Conservation (phyloP, 1,284 basidiomycete genomes). For the Pseudozyma sp. region DNA sequence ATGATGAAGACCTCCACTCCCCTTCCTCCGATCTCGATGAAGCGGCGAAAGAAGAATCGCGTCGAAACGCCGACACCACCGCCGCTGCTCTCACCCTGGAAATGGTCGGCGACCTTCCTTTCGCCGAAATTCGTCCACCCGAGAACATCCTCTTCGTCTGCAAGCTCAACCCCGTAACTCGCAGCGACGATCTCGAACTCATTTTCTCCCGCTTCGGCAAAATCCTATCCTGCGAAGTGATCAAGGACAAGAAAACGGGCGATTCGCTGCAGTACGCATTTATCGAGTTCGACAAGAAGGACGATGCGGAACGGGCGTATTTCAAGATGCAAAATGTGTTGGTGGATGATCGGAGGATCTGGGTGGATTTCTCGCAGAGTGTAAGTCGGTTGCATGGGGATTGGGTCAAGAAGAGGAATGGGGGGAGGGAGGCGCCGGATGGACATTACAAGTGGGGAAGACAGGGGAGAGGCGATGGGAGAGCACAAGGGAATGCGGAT, state of each 20-base stretch:
- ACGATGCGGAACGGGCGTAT: slow-evolving; percentile 93
- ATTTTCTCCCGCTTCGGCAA: slow-evolving; percentile 96
- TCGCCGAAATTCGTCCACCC: slow-evolving; percentile 95
- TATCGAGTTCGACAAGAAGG: slow-evolving; percentile 94
- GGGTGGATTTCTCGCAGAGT: slow-evolving; percentile 90
- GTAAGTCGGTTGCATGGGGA: slow-evolving; percentile 76
- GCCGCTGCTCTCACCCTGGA: slow-evolving; percentile 96
- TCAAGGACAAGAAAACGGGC: slow-evolving; percentile 92
- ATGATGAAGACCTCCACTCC: slow-evolving; percentile 71
- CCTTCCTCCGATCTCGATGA: slow-evolving; percentile 75
- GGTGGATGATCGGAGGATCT: slow-evolving; percentile 97
- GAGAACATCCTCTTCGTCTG: slow-evolving; percentile 99
- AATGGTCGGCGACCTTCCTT: slow-evolving; percentile 98
- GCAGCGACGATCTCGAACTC: slow-evolving; percentile 94
- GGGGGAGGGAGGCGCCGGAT: slow-evolving; percentile 57
- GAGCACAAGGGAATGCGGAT: neutral
- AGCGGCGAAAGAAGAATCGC: slow-evolving; percentile 82
- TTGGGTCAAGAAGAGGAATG: slow-evolving; percentile 68
- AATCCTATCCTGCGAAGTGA: slow-evolving; percentile 97
- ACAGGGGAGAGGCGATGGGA: neutral
- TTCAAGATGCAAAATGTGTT: slow-evolving; percentile 99
- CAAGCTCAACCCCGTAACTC: slow-evolving; percentile 95
- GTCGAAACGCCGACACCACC: slow-evolving; percentile 84
- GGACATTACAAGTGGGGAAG: slow-evolving; percentile 33
- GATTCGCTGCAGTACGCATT: slow-evolving; percentile 98